Evolutionary conservation across 2,329 filamentous ascomycete genomes (phyloP), one percentile per base, ranked within the genome.

Genomic region (Hypoxylon sp.): DNA sequence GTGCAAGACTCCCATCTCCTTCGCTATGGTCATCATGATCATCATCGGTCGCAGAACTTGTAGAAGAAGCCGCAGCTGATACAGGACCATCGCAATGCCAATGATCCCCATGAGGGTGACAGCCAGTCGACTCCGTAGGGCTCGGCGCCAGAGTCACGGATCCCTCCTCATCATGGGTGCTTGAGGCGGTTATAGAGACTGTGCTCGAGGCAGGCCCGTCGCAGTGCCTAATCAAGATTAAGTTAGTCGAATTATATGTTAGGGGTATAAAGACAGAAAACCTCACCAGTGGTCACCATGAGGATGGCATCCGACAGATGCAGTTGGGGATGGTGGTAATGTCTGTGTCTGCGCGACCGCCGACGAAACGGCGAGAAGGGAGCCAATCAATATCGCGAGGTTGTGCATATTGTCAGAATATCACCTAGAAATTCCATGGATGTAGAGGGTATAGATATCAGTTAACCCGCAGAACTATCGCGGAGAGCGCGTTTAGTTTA

Each of bases 261-360:
- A 6, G 6, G 13, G 29, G 5, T 31, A 9, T 35, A 10, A 14
- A 35, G 17, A 10, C 6, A 22, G 9, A 14, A 29, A 22, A 6
- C 29, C 65, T 53, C 22, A 70, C 68, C 80, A 81, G 75, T 82
- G 80, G 69, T 82, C 81, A n/a, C 73, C 77, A 52, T 82, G 81
- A 13, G 80, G 73, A 51, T 77, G 74, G 66, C 80, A 82, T n/a
- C 77, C 77, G 4, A 74, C 66, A 19, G 75, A 77, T 31, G 81
- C 76, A 59, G 69, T 71, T 19, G 69, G 71, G 0, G 64, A 70
- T 9, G 71, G 69, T 13, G 64, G 67, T 31, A 72, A 47, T 1
- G 69, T 63, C 46, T 72, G 63, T 1, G 69, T 63, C 46, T 72
- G 63, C 33, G 68, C 59, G 22, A 51, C 50, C 1, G 44, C 65